These are phyloP conservation scores for Phytophthora capsici DNA, from an alignment of 352 stramenopile species.

Conservation along the genomic window DNA sequence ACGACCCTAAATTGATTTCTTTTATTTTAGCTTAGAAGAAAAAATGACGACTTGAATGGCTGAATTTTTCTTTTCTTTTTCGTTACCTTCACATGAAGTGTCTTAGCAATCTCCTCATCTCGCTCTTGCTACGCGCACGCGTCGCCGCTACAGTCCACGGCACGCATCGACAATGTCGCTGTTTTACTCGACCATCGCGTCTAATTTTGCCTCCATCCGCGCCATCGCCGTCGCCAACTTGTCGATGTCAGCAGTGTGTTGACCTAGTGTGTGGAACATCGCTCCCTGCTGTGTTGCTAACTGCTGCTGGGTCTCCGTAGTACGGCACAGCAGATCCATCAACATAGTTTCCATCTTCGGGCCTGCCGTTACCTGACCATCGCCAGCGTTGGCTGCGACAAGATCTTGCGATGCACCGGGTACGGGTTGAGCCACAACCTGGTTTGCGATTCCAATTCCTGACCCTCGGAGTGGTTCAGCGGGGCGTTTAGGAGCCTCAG, in stretches of 20 bases:
- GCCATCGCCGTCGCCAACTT: constrained; percentile 85
- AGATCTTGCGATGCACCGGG: constrained; percentile 75
- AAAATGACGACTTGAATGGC: too few species aligned
- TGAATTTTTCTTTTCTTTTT: constrained; percentile 50
- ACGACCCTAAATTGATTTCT: too few species aligned
- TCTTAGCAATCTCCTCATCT: constrained; percentile 26
- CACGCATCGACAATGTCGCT: constrained; percentile 31
- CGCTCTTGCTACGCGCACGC: constrained; percentile 26
- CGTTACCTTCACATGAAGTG: constrained; percentile 37
- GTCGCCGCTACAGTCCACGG: constrained; percentile 29
- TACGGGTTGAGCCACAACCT: constrained; percentile 69
- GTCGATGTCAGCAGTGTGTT: constrained; percentile 91
- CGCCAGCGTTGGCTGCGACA: constrained; percentile 79
- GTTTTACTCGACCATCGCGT: constrained; percentile 78
- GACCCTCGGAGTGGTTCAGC: constrained; percentile 60
- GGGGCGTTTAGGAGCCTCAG: constrained; percentile 37
- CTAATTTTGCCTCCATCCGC: constrained; percentile 91
- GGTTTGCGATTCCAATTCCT: constrained; percentile 81
- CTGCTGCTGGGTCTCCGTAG: constrained; percentile 90
- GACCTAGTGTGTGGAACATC: constrained; percentile 91
- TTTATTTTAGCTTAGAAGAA: too few species aligned
- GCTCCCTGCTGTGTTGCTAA: constrained; percentile 90
- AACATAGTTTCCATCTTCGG: constrained; percentile 93
- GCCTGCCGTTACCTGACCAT: constrained; percentile 82
- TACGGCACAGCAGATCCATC: constrained; percentile 89